Conservation (phyloP, 345 rosid species). For the Bruguiera parviflora region DNA sequence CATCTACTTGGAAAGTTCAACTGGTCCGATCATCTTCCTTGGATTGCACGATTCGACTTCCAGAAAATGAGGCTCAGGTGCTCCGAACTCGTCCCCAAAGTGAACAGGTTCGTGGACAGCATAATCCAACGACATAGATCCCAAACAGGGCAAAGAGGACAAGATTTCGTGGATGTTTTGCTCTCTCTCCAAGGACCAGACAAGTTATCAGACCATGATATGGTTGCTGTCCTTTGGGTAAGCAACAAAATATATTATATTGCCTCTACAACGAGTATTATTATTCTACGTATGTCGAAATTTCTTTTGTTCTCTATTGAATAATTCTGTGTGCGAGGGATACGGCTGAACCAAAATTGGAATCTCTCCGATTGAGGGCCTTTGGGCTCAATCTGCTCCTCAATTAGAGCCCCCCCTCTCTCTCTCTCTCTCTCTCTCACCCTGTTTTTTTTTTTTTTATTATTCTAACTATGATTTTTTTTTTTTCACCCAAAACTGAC, state of each 20-base stretch:
- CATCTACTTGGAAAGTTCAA: constrained; percentile 44
- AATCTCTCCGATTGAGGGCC: no score
- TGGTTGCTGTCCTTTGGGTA: constrained; percentile 53
- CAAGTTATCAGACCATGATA: constrained; percentile 34
- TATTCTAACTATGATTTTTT: no score
- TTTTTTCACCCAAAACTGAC: no score
- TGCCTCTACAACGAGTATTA: background rate
- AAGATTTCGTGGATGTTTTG: constrained; percentile 46
- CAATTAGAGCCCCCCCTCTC: no score
- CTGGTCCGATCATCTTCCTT: constrained; percentile 56
- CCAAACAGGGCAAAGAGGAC: constrained; percentile 9
- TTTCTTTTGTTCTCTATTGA: background rate
- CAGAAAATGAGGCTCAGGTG: constrained; percentile 45
- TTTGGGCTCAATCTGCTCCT: no score
- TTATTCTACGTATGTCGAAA: no score
- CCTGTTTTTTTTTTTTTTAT: no score
- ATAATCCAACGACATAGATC: constrained; percentile 37
- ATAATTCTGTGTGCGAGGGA: background rate
- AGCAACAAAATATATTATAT: constrained; percentile 4
- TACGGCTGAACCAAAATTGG: no score
- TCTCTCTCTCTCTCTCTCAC: no score
- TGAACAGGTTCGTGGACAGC: constrained; percentile 44
- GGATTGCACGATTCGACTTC: constrained; percentile 41
- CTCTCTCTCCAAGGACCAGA: constrained; percentile 38
- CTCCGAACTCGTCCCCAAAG: constrained; percentile 39